These are phyloP conservation scores for Wallacemonas sp. DNA, from an alignment of 208 protist genomes.

Conservation along the genomic window DNA sequence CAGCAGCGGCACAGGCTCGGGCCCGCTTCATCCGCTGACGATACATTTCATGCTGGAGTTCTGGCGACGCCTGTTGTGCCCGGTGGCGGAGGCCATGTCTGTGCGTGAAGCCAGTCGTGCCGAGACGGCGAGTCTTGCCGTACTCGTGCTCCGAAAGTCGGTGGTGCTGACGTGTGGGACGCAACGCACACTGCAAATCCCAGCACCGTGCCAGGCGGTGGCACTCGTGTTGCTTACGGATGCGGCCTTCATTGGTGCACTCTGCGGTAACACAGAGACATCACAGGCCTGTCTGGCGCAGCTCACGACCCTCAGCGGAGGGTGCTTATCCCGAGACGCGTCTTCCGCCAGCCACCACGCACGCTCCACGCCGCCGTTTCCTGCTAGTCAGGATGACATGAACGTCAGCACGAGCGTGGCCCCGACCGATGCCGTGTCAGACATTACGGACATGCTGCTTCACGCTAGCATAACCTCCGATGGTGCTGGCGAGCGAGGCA, in stretches of 20 bases:
- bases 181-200: constrained; percentile 34
- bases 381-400: too few relatives aligned
- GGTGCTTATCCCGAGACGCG: constrained; percentile 34
- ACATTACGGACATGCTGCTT: constrained; percentile 20
- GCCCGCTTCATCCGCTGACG: constrained; percentile 23
- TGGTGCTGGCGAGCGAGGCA: constrained; percentile 20
- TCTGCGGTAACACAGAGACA: constrained; percentile 75
- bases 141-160: constrained; percentile 73
- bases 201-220: constrained; percentile 31
- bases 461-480: constrained; percentile 32
- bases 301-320: constrained; percentile 67
- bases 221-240: constrained; percentile 66
- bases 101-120: constrained; percentile 40
- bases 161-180: constrained; percentile 45
- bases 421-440: constrained; percentile 9
- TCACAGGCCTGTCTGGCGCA: constrained; percentile 77
- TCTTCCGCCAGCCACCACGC: background rate
- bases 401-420: too few relatives aligned
- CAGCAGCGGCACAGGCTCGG: constrained; percentile 15
- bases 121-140: constrained; percentile 70
- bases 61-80: constrained; percentile 70
- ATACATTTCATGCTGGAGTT: constrained; percentile 37
- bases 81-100: constrained; percentile 58
- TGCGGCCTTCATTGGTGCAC: constrained; percentile 69
- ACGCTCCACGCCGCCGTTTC: constrained; percentile 15